These are phyloP conservation scores for Spergularia bocconei DNA, from an alignment of 148 eudicot genomes.

Conservation along the genomic window DNA sequence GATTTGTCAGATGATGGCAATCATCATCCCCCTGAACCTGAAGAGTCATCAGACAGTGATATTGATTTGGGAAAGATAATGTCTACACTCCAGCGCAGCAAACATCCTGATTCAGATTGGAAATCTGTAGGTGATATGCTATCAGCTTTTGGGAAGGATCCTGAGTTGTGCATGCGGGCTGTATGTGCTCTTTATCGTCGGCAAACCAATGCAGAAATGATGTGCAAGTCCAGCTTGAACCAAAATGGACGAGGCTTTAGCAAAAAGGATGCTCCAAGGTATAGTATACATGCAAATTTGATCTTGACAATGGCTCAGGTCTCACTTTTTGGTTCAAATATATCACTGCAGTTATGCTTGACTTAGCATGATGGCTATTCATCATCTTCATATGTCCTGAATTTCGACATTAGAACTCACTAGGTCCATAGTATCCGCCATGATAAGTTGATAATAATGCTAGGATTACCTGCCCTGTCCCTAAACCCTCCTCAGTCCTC, in stretches of 20 bases:
- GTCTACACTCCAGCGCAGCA: constrained; percentile 44
- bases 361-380: too few species aligned
- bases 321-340: too few species aligned
- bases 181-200: constrained; percentile 76
- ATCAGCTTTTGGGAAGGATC: constrained; percentile 67
- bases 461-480: too few species aligned
- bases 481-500: too few species aligned
- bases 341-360: too few species aligned
- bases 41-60: constrained; percentile 37
- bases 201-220: constrained; percentile 49
- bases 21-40: constrained; percentile 30
- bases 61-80: constrained; percentile 40
- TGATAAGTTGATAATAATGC: too few species aligned
- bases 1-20: constrained; percentile 20
- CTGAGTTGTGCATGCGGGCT: constrained; percentile 77
- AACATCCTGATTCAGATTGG: constrained; percentile 47
- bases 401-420: too few species aligned
- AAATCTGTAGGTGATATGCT: constrained; percentile 74
- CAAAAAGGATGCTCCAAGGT: constrained; percentile 67
- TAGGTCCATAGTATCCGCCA: too few species aligned
- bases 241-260: constrained; percentile 57
- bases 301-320: neutral
- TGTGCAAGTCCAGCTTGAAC: constrained; percentile 26
- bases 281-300: neutral
- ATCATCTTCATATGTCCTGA: too few species aligned